A percentile compares a stretch with the other conserved stretches of the same genome.
These are phyloP conservation scores for Clavispora vitiphila DNA, from an alignment of 805 yeast genomes.

Conservation along the genomic window DNA sequence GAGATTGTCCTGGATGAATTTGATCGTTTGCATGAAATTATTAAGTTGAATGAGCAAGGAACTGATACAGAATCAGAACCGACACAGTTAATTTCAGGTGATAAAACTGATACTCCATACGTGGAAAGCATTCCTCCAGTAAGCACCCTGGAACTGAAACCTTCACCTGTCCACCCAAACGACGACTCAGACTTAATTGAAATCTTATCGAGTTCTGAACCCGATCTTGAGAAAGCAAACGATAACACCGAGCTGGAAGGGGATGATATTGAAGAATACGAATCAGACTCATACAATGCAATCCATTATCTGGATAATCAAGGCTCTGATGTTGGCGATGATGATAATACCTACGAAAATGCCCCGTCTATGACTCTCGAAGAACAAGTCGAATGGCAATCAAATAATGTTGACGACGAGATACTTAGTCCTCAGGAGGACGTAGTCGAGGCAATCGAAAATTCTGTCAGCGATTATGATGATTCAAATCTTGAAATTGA, in stretches of 20 bases:
- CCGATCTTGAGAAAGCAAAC: background rate
- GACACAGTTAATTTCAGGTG: background rate
- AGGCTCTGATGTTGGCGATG: background rate
- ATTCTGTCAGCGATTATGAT: too few relatives aligned
- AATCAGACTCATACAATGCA: background rate
- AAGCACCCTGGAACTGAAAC: background rate
- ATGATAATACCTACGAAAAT: background rate
- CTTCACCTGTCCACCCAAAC: background rate
- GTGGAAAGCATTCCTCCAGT: background rate
- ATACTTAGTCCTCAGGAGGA: too few relatives aligned
- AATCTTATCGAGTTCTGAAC: conserved; percentile 1
- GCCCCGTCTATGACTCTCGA: background rate
- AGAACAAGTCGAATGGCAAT: background rate
- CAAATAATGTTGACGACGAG: background rate
- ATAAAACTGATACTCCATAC: background rate
- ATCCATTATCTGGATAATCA: background rate
- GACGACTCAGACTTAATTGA: conserved; percentile 10
- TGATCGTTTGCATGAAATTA: conserved; percentile 15
- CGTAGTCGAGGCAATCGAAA: too few relatives aligned
- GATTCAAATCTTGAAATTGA: background rate
- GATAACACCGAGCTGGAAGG: background rate
- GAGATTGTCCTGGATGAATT: conserved; percentile 26
- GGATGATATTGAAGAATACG: background rate
- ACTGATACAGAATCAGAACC: conserved; percentile 1
- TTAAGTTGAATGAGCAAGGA: conserved; percentile 5